These are phyloP conservation scores for Oxyria digyna DNA, from an alignment of 148 eudicot species.

Conservation along the genomic window DNA sequence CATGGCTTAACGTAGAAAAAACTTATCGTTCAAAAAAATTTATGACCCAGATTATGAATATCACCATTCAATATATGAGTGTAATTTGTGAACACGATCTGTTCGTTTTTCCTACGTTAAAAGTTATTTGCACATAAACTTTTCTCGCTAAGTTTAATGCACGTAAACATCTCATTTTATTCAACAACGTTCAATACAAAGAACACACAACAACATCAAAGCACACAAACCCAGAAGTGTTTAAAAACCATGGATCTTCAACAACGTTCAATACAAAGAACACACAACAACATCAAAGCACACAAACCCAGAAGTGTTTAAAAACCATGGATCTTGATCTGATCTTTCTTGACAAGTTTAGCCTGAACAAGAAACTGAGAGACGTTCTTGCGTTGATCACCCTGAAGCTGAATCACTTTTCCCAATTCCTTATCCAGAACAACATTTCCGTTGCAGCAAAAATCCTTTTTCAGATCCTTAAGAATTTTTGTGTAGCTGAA, in stretches of 20 bases:
- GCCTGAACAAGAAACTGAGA: constrained; percentile 51
- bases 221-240: neutral
- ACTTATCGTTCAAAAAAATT: too few species aligned
- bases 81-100: too few species aligned
- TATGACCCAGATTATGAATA: too few species aligned
- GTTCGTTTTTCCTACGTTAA: too few species aligned
- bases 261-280: too few species aligned
- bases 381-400: constrained; percentile 82
- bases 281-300: neutral
- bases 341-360: constrained; percentile 56
- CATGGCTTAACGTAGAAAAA: too few species aligned
- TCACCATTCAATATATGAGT: too few species aligned
- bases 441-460: constrained; percentile 81
- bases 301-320: constrained; percentile 1
- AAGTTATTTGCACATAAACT: too few species aligned
- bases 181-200: neutral
- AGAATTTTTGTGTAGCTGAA: constrained; percentile 71
- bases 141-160: too few species aligned
- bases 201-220: neutral
- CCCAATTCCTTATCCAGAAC: constrained; percentile 72
- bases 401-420: constrained; percentile 78
- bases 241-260: too few species aligned
- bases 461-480: constrained; percentile 70
- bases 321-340: constrained; percentile 86
- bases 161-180: neutral